These are phyloP conservation scores for Collybia sordida DNA, from an alignment of 768 basidiomycete species.

Conservation along the genomic window DNA sequence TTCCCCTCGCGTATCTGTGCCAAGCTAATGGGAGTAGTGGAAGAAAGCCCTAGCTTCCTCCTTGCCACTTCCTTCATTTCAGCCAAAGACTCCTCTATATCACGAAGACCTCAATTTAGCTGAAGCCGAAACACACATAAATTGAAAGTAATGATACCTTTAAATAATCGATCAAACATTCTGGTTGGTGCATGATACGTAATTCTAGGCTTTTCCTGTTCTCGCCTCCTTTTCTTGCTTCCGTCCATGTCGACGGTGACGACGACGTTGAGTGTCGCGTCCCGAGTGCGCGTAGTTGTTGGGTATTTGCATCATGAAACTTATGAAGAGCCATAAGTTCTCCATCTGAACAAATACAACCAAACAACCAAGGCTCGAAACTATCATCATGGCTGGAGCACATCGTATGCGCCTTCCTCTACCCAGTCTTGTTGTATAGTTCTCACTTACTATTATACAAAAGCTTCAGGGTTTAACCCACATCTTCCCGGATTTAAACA, in stretches of 20 bases:
- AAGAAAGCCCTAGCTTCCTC: conserved; percentile 56
- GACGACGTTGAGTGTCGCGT: conserved; percentile 6
- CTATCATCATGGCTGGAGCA: conserved; percentile 41
- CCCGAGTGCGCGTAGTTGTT: too few species aligned
- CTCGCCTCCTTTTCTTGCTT: conserved; percentile 44
- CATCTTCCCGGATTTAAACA: conserved; percentile 80
- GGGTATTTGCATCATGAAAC: neutral
- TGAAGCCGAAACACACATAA: neutral
- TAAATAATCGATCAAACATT: conserved; percentile 55
- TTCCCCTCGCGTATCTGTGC: conserved; percentile 54
- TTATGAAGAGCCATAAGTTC: too few species aligned
- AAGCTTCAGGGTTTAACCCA: conserved; percentile 83
- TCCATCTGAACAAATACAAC: conserved; percentile 28
- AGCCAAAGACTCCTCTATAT: conserved; percentile 57
- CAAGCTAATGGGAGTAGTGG: conserved; percentile 33
- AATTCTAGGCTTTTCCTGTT: conserved; percentile 38
- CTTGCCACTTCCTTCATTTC: conserved; percentile 58
- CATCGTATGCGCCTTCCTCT: conserved; percentile 26
- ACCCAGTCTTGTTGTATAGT: conserved; percentile 1
- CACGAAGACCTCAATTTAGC: neutral
- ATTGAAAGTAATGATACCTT: conserved; percentile 33
- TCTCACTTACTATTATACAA: conserved; percentile 5
- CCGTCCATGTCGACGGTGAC: conserved; percentile 30
- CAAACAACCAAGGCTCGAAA: conserved; percentile 27
- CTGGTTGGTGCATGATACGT: conserved; percentile 41